phyloP scores from a whole-genome alignment of 805 yeast genomes.

The Saturnispora bothae region DNA sequence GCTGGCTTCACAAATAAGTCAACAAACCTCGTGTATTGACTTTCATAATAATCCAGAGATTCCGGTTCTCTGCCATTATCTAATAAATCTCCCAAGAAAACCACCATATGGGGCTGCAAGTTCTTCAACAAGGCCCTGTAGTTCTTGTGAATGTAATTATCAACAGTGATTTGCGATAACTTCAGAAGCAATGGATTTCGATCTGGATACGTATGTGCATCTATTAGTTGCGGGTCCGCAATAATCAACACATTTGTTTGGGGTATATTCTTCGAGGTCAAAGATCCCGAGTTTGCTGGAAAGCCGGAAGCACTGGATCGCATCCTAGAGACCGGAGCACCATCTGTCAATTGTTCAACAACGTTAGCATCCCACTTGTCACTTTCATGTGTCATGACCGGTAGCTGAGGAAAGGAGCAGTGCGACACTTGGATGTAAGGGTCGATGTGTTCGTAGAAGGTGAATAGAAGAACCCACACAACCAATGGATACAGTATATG shows the following conservation, averaged over 20 bases:
- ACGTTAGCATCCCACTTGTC: slow-evolving; percentile 5
- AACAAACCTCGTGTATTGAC: slow-evolving; percentile 50
- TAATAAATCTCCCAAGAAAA: slow-evolving; percentile 84
- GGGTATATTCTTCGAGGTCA: not conserved
- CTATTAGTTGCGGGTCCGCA: slow-evolving; percentile 94
- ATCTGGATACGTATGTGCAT: slow-evolving; percentile 74
- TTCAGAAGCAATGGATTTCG: slow-evolving; percentile 43
- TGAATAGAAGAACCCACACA: slow-evolving; percentile 10
- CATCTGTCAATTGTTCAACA: slow-evolving; percentile 4
- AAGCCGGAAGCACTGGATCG: slow-evolving; percentile 3
- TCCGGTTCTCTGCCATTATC: slow-evolving; percentile 70
- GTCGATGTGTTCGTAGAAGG: slow-evolving; percentile 13
- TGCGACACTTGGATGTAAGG: slow-evolving; percentile 9
- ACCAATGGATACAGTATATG: slow-evolving; percentile 4
- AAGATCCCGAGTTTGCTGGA: slow-evolving; percentile 1
- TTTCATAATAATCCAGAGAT: slow-evolving; percentile 47
- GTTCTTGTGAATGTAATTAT: slow-evolving; percentile 71
- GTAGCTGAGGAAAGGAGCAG: slow-evolving; percentile 11
- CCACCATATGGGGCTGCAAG: slow-evolving; percentile 62
- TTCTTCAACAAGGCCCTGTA: slow-evolving; percentile 48
- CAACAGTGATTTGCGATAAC: slow-evolving; percentile 52
- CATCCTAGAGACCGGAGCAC: slow-evolving; percentile 1
- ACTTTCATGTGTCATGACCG: not conserved
- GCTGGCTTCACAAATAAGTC: slow-evolving; percentile 36
- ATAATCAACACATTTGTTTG: slow-evolving; percentile 30